Evolutionary conservation across 163 green algal genomes (phyloP).

Genomic region (Chlamydomonas reinhardtii): DNA sequence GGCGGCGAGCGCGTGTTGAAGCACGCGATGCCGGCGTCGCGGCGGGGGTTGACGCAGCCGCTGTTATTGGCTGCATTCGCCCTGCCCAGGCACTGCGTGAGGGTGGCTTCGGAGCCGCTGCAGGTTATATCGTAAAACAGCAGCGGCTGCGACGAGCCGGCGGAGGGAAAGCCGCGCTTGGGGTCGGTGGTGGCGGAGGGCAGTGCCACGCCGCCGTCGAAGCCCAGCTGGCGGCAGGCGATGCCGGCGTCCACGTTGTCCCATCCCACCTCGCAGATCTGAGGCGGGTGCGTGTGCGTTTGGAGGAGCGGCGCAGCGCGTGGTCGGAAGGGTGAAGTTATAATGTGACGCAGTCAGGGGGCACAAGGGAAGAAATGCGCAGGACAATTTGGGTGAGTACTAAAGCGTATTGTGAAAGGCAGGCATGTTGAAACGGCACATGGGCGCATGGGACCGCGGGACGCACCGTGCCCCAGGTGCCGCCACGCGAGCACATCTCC

Average conservation of each 20-base stretch:
- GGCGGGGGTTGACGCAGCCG: background rate
- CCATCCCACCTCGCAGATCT: conserved; percentile 32
- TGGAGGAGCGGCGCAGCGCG: too few relatives aligned
- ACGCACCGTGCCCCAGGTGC: conserved; percentile 2
- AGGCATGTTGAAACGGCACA: too few relatives aligned
- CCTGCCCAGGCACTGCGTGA: background rate
- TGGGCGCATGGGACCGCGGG: too few relatives aligned
- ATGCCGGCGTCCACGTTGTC: conserved; percentile 5
- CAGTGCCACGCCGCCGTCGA: background rate
- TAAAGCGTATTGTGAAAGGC: too few relatives aligned
- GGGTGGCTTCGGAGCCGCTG: background rate
- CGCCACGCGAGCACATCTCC: background rate
- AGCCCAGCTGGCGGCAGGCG: conserved; percentile 31
- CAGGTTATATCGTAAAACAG: background rate
- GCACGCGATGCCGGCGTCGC: background rate
- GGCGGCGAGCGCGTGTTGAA: background rate
- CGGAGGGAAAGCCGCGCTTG: background rate
- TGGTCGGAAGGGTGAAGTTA: too few relatives aligned
- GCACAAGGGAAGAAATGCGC: too few relatives aligned
- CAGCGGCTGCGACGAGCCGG: background rate
- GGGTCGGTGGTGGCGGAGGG: background rate
- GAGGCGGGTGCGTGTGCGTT: background rate
- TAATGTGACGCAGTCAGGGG: too few relatives aligned
- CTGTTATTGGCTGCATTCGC: background rate
- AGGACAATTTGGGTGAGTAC: too few relatives aligned